phyloP scores from a whole-genome alignment of 345 rosid species.

The Eutrema heterophyllum region DNA sequence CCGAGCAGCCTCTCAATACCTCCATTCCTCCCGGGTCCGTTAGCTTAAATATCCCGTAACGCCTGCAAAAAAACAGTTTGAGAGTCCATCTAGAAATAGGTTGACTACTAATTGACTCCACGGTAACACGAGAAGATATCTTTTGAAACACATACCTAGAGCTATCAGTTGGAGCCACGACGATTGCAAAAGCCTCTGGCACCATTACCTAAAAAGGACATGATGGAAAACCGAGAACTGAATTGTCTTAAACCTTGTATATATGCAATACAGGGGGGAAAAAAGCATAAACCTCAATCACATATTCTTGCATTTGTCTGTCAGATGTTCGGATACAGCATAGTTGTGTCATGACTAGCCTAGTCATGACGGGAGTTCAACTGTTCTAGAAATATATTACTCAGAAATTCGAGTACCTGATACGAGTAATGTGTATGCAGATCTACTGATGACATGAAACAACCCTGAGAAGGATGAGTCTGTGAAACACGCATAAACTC shows the following conservation, averaged over 20 bases:
- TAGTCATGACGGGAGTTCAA: background rate
- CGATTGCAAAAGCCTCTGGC: constrained; percentile 90
- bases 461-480: constrained; percentile 96
- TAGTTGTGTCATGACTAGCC: background rate
- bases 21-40: constrained; percentile 77
- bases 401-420: constrained; percentile 18
- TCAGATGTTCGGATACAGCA: background rate
- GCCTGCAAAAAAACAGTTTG: constrained; percentile 36
- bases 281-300: background rate
- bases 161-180: constrained; percentile 84
- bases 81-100: background rate
- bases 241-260: background rate
- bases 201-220: constrained; percentile 57
- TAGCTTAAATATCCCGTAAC: constrained; percentile 63
- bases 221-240: background rate
- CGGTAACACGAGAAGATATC: background rate
- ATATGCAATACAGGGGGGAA: background rate
- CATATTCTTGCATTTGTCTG: background rate
- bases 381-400: background rate
- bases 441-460: constrained; percentile 92
- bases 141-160: constrained; percentile 46
- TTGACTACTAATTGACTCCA: background rate
- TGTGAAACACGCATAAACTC: constrained; percentile 32
- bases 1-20: constrained; percentile 57
- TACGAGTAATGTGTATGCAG: constrained; percentile 76